phyloP scores from a whole-genome alignment of 202 grass and related monocot species.

The Digitaria exilis region DNA sequence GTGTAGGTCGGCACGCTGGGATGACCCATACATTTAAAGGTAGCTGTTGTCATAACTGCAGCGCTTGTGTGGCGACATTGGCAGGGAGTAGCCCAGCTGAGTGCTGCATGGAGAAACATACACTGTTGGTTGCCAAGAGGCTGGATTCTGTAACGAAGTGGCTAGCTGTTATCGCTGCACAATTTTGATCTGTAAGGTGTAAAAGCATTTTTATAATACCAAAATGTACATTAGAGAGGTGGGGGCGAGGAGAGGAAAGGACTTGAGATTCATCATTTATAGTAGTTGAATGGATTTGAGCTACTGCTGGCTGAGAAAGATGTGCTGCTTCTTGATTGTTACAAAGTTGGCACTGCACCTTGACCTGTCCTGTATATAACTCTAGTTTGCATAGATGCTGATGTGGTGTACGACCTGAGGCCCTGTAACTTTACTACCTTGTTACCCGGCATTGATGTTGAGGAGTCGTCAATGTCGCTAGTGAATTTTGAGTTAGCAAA shows the following conservation, averaged over 20 bases:
- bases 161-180: slow-evolving; percentile 55
- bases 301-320: slow-evolving; percentile 36
- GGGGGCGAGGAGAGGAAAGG: slow-evolving; percentile 1
- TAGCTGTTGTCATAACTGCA: slow-evolving; percentile 38
- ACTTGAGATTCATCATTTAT: slow-evolving; percentile 70
- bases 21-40: slow-evolving; percentile 34
- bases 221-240: slow-evolving; percentile 64
- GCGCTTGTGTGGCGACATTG: slow-evolving; percentile 20
- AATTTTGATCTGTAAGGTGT: slow-evolving; percentile 75
- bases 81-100: slow-evolving; percentile 19
- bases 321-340: slow-evolving; percentile 54
- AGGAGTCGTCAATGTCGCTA: background rate
- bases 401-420: slow-evolving; percentile 25
- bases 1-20: slow-evolving; percentile 40
- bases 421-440: slow-evolving; percentile 38
- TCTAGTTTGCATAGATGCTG: slow-evolving; percentile 45
- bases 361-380: slow-evolving; percentile 40
- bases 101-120: slow-evolving; percentile 25
- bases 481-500: slow-evolving; percentile 29
- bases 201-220: slow-evolving; percentile 64
- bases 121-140: slow-evolving; percentile 17
- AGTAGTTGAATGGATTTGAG: slow-evolving; percentile 51
- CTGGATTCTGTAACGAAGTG: slow-evolving; percentile 24
- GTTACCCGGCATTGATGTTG: slow-evolving; percentile 3
- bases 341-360: slow-evolving; percentile 28